Base-by-base conservation (phyloP, 148 eudicot genomes). In the Heliosperma pusillum region DNA sequence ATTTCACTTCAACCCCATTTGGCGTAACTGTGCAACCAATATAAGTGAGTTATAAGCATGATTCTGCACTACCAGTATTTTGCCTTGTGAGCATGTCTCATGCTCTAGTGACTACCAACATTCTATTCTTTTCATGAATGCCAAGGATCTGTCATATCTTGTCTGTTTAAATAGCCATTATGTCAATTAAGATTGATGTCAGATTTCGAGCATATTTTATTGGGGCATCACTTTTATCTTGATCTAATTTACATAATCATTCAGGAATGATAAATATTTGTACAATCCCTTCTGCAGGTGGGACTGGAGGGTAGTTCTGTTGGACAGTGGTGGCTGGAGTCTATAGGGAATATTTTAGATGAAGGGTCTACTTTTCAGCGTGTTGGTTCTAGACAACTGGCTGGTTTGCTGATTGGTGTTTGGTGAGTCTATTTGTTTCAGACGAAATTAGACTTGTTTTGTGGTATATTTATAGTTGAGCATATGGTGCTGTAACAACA, bases 271-370 rank as follows among this genome's bases (percentile, higher is more conserved):
- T 30, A 52, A 52, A 42, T 50, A 50, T 16, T 45, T 73, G 61
- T 53, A 70, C 47, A 64, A 59, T 60, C 52, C 62, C 68, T 55
- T 71, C 55, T 82, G 80, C 84, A 95, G 97, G 91, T 95, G 72
- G 99, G 99, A 78, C 87, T 95, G 81, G 99, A 92, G 80, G 97
- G 99, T 44, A 95, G 97, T 88, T 40, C 91, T 78, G 92, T 89
- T 72, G 99, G 99, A 74, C 99, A 92, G 80, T 92, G 91, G 97
- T 95, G 98, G 99, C 86, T 92, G 65, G 97, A 95, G 24, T 86
- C 88, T 83, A 87, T 95, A 61, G 99, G 92, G 17, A 86, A 73
- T 79, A 85, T 88, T 42, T 87, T 95, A 87, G 97, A 87, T 73
- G 99, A 95, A 84, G 96, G 93, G 53, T 86, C 92, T 60, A 95